Conservation (phyloP, 352 stramenopile genomes). For the Pythium rishiriense region DNA sequence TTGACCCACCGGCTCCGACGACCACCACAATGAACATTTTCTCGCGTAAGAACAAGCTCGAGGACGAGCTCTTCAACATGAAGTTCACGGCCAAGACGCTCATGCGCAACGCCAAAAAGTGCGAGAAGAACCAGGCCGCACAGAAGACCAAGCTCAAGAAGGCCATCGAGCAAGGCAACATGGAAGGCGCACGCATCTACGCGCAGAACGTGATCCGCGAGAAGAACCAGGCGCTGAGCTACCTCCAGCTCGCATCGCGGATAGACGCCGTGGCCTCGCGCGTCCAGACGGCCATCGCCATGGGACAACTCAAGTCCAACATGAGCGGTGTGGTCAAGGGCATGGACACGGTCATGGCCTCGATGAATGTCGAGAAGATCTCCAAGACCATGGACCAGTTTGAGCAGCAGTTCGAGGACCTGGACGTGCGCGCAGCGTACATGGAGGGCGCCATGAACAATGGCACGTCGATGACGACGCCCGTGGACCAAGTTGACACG, state of each 20-base stretch:
- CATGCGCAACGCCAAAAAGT: constrained; percentile 95
- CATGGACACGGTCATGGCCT: constrained; percentile 96
- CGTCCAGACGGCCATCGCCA: constrained; percentile 97
- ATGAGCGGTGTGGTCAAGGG: constrained; percentile 97
- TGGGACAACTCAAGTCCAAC: constrained; percentile 92
- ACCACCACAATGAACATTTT: constrained; percentile 84
- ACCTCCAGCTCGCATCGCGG: constrained; percentile 92
- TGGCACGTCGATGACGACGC: constrained; percentile 93
- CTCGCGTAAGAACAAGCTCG: constrained; percentile 81
- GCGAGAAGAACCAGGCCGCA: constrained; percentile 96
- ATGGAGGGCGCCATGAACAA: constrained; percentile 98
- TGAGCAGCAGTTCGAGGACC: constrained; percentile 98
- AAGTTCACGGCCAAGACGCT: constrained; percentile 90
- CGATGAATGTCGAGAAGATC: constrained; percentile 98
- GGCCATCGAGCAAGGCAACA: constrained; percentile 95
- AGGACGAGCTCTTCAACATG: constrained; percentile 91
- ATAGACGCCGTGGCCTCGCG: constrained; percentile 96
- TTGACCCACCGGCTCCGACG: not conserved
- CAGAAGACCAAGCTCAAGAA: constrained; percentile 97
- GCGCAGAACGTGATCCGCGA: constrained; percentile 89
- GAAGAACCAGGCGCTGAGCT: constrained; percentile 93
- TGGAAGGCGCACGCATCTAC: constrained; percentile 98
- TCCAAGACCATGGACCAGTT: constrained; percentile 98
- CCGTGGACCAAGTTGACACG: constrained; percentile 96
- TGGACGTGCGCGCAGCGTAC: constrained; percentile 97